Conservation (phyloP, 2,329 filamentous ascomycete species). For the Alternaria alternata region DNA sequence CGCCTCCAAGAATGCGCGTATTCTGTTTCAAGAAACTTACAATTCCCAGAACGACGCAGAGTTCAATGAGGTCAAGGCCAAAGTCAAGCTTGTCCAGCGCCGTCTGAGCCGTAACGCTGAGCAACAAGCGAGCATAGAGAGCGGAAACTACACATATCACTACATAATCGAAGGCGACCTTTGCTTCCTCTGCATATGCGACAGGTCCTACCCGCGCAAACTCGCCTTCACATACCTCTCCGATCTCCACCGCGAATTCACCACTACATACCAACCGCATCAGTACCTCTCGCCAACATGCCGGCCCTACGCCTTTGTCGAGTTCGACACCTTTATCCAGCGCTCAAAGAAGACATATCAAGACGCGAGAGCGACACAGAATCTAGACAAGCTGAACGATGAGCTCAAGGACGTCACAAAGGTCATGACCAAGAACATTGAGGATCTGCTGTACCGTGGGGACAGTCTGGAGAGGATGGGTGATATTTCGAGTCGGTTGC, state of each 20-base stretch:
- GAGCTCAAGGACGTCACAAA: constrained; percentile 97
- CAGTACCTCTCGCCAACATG: constrained; percentile 78
- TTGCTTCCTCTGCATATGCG: constrained; percentile 93
- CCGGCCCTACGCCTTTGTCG: constrained; percentile 94
- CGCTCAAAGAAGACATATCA: constrained; percentile 94
- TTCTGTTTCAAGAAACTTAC: constrained; percentile 18
- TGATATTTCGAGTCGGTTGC: constrained; percentile 84
- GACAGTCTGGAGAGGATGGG: constrained; percentile 97
- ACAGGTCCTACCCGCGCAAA: constrained; percentile 94
- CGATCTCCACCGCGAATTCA: constrained; percentile 91
- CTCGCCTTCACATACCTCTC: constrained; percentile 98
- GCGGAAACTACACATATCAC: constrained; percentile 83
- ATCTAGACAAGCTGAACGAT: constrained; percentile 94
- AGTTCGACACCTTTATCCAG: constrained; percentile 96
- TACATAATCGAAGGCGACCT: constrained; percentile 85
- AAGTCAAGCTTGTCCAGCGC: constrained; percentile 89
- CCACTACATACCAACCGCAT: constrained; percentile 76
- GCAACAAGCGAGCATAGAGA: constrained; percentile 90
- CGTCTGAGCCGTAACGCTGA: constrained; percentile 89
- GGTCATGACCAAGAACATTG: constrained; percentile 99
- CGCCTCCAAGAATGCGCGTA: background rate
- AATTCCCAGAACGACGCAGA: constrained; percentile 69
- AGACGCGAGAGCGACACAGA: constrained; percentile 87
- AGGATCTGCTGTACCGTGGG: constrained; percentile 93
- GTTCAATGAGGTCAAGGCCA: constrained; percentile 85